Base-by-base conservation (phyloP, 78 protist species). In the Pirum gemmata region DNA sequence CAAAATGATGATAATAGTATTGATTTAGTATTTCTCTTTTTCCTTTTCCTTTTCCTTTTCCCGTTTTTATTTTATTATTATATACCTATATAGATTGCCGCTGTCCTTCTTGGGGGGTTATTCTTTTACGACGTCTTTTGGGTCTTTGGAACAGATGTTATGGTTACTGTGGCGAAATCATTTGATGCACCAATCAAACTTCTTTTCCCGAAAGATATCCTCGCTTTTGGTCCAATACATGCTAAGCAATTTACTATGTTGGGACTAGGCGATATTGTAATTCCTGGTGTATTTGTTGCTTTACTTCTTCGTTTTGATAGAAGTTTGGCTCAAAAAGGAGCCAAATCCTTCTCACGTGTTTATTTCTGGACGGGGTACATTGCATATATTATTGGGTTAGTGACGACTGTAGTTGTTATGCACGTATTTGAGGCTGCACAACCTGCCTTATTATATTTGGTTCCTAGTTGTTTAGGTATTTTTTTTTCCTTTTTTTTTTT, bases 231-330 rank as follows among this genome's bases (percentile, higher is more conserved):
- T 67, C 41, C 1, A 29, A 77, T 1, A 27, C 34, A 18, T 36
- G 79, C 88, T 25, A 72, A 25, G 31, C 26, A 91, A 40, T 92
- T 92, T 90, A 82, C 98, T 18, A 89, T 97, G 96, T 93, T 97
- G 2, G 99, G 99, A 37, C 93, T 97, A 1, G 99, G 98, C 29
- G 99, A 97, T 86, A 97, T 97, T 72, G 98, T 96, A 40, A 91
- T 97, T 40, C 98, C 99, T 31, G 97, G 96, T 40, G 79, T 77
- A 37, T 61, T 87, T 40, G 74, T 95, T 38, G 98, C 96, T 1
- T 79, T 95, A 36, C 34, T 94, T 39, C 87, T 95, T 2, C 89
- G 95, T 29, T 95, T 91, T 51, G 98, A 96, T 78, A 31, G 78
- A 26, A 61, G 83, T 27, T 5, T 13, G 21, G 72, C 89, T 25